These are phyloP conservation scores for Phoenix dactylifera DNA, from an alignment of 176 grass and related monocot species.

Conservation along the genomic window DNA sequence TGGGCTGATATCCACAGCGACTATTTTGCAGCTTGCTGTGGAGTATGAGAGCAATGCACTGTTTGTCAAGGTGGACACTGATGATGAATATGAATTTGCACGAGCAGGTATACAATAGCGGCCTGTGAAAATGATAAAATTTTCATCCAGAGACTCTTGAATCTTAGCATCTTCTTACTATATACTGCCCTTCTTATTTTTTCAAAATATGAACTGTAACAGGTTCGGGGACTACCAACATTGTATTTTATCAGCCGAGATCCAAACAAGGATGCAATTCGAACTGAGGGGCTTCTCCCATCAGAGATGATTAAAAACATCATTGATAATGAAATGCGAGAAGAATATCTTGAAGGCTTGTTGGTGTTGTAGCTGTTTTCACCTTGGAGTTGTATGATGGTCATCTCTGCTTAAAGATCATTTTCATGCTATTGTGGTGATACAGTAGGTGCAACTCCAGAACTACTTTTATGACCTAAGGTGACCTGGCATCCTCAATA, in stretches of 20 bases:
- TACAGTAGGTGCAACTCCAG: no score
- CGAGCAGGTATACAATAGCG: conserved; percentile 52
- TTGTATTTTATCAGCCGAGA: conserved; percentile 85
- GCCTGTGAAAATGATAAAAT: not conserved
- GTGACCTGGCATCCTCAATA: no score
- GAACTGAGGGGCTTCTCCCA: conserved; percentile 64
- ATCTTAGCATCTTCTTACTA: not conserved
- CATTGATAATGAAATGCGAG: conserved; percentile 73
- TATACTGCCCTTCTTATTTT: not conserved
- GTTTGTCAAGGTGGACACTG: conserved; percentile 77
- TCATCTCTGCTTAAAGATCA: no score
- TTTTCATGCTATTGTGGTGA: no score
- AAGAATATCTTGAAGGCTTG: not conserved
- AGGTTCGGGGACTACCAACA: conserved; percentile 70
- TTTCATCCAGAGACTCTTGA: not conserved
- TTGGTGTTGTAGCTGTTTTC: not conserved
- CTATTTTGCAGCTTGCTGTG: conserved; percentile 52
- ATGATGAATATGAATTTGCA: conserved; percentile 76
- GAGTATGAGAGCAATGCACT: conserved; percentile 59
- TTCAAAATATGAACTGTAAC: not conserved
- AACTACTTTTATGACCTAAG: no score
- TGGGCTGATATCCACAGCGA: not conserved
- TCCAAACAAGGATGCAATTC: conserved; percentile 53
- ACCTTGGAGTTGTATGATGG: not conserved
- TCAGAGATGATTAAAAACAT: conserved; percentile 61